Conservation (phyloP, 495 filamentous ascomycete species). For the Penicillium cataractarum region DNA sequence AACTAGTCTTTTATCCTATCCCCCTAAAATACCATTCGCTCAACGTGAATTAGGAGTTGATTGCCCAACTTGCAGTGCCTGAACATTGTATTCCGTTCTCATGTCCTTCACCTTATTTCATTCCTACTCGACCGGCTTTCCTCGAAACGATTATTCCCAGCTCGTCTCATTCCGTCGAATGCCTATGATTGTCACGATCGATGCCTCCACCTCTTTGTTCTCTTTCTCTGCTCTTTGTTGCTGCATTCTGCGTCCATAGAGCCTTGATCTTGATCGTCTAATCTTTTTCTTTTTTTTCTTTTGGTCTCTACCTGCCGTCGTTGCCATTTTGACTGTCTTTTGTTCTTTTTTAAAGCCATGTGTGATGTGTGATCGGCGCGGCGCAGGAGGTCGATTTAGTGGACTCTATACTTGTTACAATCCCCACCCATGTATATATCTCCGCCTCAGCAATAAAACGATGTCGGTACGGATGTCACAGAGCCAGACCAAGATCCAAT, state of each 20-base stretch:
- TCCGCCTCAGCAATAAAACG: conserved; percentile 4
- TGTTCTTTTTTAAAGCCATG: not conserved
- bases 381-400: conserved; percentile 12
- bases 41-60: conserved; percentile 39
- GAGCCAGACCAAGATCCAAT: not conserved
- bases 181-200: conserved; percentile 24
- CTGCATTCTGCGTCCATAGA: conserved; percentile 4
- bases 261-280: not conserved
- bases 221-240: conserved; percentile 1
- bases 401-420: conserved; percentile 15
- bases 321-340: too few species aligned
- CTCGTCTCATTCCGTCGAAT: not conserved
- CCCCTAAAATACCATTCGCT: conserved; percentile 14
- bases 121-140: not conserved
- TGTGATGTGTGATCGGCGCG: conserved; percentile 11
- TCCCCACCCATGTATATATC: conserved; percentile 11
- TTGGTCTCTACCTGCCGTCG: not conserved
- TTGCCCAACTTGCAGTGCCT: conserved; percentile 37
- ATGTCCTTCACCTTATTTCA: conserved; percentile 1
- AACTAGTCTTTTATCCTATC: not conserved
- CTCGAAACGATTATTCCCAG: conserved; percentile 3
- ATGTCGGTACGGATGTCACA: not conserved
- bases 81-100: conserved; percentile 15
- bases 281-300: conserved; percentile 3
- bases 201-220: conserved; percentile 10